Percentiles rank a stretch among this genome's conserved stretches.
Conservation (phyloP, 352 stramenopile species). For the Elongisporangium undulatum region DNA sequence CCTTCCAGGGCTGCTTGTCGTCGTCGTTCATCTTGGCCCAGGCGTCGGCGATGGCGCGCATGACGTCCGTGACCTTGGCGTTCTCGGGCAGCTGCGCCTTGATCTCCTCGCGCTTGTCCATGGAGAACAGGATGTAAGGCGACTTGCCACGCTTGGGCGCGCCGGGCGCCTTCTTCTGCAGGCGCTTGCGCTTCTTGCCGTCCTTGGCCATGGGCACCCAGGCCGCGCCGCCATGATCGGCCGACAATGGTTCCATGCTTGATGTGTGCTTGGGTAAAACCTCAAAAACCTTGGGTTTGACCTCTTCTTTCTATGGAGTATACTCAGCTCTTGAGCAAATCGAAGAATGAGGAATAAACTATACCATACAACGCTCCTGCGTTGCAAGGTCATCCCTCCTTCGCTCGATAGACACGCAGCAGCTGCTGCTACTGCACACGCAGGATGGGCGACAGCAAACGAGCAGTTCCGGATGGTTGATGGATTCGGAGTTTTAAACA, state of each 20-base stretch:
- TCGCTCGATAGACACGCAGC: not conserved
- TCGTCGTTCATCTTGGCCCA: conserved; percentile 89
- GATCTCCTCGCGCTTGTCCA: conserved; percentile 89
- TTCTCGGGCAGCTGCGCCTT: conserved; percentile 82
- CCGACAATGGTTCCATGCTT: conserved; percentile 66
- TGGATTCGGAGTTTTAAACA: conserved; percentile 6
- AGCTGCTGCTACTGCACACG: not conserved
- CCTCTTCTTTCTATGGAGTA: conserved; percentile 78
- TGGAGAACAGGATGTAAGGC: conserved; percentile 91
- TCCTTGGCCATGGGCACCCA: conserved; percentile 70
- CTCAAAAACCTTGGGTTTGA: conserved; percentile 29
- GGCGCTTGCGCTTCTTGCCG: conserved; percentile 86
- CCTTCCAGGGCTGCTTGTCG: conserved; percentile 91
- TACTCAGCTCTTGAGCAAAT: conserved; percentile 72
- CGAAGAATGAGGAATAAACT: conserved; percentile 67
- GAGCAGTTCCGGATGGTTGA: not conserved
- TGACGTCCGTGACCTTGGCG: conserved; percentile 90
- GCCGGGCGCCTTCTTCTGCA: conserved; percentile 88
- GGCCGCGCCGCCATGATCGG: conserved; percentile 52
- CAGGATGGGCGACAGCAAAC: conserved; percentile 5
- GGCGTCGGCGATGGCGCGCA: conserved; percentile 88
- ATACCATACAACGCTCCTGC: conserved; percentile 57
- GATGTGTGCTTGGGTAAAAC: not conserved
- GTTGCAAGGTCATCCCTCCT: conserved; percentile 24
- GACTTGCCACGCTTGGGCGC: conserved; percentile 89